phyloP scores from a whole-genome alignment of 352 stramenopile species.

The Phytophthora cajani region DNA sequence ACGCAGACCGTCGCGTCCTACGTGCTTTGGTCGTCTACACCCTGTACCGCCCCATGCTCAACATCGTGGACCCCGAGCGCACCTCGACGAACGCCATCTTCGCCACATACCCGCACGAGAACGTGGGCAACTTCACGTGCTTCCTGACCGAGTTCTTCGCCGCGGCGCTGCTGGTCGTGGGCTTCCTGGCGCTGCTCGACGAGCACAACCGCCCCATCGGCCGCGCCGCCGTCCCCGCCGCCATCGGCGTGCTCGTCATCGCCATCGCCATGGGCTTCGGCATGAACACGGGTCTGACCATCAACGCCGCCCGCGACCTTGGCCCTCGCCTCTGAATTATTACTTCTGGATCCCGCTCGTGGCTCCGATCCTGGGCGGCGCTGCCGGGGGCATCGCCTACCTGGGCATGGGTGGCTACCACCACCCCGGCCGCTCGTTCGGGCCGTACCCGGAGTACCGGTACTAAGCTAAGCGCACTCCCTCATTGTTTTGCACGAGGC shows the following conservation, averaged over 20 bases:
- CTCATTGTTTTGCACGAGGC: too few relatives aligned
- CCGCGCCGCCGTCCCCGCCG: conserved; percentile 65
- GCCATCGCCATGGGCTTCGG: conserved; percentile 82
- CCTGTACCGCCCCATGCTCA: conserved; percentile 57
- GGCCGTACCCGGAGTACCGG: conserved; percentile 31
- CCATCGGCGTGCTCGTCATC: conserved; percentile 75
- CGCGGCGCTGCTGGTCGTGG: conserved; percentile 58
- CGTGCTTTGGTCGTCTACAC: conserved; percentile 48
- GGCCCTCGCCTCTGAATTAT: conserved; percentile 64
- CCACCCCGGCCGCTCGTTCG: conserved; percentile 46
- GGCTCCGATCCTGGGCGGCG: conserved; percentile 64
- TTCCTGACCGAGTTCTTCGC: conserved; percentile 52
- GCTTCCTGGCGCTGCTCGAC: conserved; percentile 74
- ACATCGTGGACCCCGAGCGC: conserved; percentile 44
- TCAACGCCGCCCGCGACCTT: conserved; percentile 79
- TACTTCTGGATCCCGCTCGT: conserved; percentile 82
- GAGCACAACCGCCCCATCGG: conserved; percentile 76
- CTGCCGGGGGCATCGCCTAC: conserved; percentile 64
- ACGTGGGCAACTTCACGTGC: conserved; percentile 41
- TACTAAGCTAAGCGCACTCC: conserved; percentile 9
- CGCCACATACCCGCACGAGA: conserved; percentile 41
- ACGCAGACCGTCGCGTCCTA: conserved; percentile 51
- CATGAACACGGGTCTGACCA: conserved; percentile 83
- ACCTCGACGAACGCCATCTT: conserved; percentile 43
- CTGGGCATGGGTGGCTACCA: conserved; percentile 62